phyloP scores from a whole-genome alignment of 352 stramenopile genomes.

The Phytophthora hybrid region DNA sequence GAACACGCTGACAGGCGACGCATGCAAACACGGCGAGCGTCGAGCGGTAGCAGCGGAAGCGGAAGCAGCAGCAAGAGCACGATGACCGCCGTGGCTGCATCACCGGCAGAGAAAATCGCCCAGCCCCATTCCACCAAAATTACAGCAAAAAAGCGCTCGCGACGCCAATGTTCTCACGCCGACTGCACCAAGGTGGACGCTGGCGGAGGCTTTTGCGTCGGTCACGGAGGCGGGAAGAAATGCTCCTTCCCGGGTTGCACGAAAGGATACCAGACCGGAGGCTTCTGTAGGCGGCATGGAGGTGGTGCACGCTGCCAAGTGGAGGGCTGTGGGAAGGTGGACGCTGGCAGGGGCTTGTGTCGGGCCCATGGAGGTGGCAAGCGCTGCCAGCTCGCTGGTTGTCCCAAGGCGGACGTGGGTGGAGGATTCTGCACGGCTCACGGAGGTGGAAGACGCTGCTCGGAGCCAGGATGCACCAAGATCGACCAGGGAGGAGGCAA shows the following conservation, averaged over 20 bases:
- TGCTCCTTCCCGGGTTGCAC: conserved; percentile 73
- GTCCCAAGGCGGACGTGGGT: conserved; percentile 82
- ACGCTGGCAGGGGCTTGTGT: conserved; percentile 79
- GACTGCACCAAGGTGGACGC: conserved; percentile 81
- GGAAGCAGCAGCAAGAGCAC: not conserved
- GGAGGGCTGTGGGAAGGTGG: conserved; percentile 76
- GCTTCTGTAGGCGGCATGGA: conserved; percentile 79
- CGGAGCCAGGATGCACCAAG: conserved; percentile 74
- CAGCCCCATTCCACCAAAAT: not conserved
- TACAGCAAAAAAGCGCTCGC: conserved; percentile 42
- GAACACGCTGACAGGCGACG: conserved; percentile 18
- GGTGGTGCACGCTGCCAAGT: conserved; percentile 83
- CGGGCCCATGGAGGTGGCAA: conserved; percentile 78
- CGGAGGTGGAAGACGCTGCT: conserved; percentile 78
- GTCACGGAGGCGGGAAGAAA: conserved; percentile 85
- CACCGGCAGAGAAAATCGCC: conserved; percentile 3
- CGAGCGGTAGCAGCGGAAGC: not conserved
- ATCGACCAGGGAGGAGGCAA: conserved; percentile 86
- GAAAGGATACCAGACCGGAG: conserved; percentile 85
- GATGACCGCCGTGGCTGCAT: conserved; percentile 14
- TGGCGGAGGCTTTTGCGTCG: conserved; percentile 84
- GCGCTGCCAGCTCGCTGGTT: conserved; percentile 63
- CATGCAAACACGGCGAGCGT: conserved; percentile 33
- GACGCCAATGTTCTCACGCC: conserved; percentile 58
- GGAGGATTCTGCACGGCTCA: conserved; percentile 86